phyloP scores from a whole-genome alignment of 2,329 filamentous ascomycete species.

The Sporothrix protearum region DNA sequence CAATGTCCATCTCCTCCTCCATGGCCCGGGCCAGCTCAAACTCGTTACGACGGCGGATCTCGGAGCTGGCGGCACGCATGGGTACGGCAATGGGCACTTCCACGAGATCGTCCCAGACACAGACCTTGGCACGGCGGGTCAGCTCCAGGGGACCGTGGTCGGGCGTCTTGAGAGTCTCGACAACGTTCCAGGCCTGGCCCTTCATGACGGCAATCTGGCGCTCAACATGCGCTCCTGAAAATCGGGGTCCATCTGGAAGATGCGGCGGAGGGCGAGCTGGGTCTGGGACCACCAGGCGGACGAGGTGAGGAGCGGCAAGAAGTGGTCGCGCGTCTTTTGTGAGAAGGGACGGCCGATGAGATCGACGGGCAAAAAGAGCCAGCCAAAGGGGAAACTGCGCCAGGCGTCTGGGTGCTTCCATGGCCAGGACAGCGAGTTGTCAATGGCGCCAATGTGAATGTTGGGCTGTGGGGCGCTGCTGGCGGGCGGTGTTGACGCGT shows the following conservation, averaged over 20 bases:
- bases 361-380: conserved; percentile 95
- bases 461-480: conserved; percentile 52
- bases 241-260: conserved; percentile 89
- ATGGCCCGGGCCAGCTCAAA: conserved; percentile 38
- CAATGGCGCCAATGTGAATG: conserved; percentile 85
- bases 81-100: conserved; percentile 94
- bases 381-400: conserved; percentile 92
- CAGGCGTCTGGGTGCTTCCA: conserved; percentile 98
- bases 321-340: conserved; percentile 87
- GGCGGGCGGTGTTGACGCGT: conserved; percentile 55
- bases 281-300: conserved; percentile 97
- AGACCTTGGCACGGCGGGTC: conserved; percentile 83
- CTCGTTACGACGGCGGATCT: conserved; percentile 63
- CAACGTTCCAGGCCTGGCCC: conserved; percentile 98
- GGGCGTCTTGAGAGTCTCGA: conserved; percentile 87
- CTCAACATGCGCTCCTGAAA: conserved; percentile 99
- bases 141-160: conserved; percentile 92
- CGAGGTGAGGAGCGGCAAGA: conserved; percentile 90
- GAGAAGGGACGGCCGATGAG: conserved; percentile 96
- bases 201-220: conserved; percentile 98
- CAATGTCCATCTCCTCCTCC: conserved; percentile 93
- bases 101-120: conserved; percentile 96
- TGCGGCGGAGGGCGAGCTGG: conserved; percentile 74
- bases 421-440: conserved; percentile 97
- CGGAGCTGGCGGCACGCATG: conserved; percentile 78